Conservation (phyloP, 371 early-diverging fungal genomes). For the Apophysomyces elegans region DNA sequence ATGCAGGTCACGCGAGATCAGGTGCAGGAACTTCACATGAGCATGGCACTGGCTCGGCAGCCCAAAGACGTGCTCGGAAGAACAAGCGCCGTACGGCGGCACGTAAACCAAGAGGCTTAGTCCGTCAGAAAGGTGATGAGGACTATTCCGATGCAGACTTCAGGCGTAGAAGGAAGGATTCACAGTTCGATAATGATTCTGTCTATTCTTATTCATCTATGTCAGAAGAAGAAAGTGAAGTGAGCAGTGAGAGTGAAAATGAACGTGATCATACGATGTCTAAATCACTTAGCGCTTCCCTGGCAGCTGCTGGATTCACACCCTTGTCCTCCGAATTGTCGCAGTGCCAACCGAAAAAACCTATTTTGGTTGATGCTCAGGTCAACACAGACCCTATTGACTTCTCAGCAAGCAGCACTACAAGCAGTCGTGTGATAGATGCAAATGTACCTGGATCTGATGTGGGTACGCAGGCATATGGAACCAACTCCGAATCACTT, state of each 20-base stretch:
- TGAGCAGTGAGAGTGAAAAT: slow-evolving; percentile 29
- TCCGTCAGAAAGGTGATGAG: slow-evolving; percentile 21
- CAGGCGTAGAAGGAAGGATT: slow-evolving; percentile 25
- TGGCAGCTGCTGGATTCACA: slow-evolving; percentile 22
- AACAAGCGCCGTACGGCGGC: slow-evolving; percentile 21
- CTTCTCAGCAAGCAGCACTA: not conserved
- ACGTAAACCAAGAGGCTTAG: slow-evolving; percentile 23
- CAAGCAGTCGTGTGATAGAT: not conserved
- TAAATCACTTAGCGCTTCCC: not conserved
- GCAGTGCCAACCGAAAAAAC: slow-evolving; percentile 26
- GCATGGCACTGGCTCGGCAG: slow-evolving; percentile 2
- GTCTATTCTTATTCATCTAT: slow-evolving; percentile 33
- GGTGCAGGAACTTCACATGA: slow-evolving; percentile 6
- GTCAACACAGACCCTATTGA: slow-evolving; percentile 6
- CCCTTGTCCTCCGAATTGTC: slow-evolving; percentile 36
- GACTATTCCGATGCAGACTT: slow-evolving; percentile 23
- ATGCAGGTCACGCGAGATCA: slow-evolving; percentile 28
- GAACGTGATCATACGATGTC: slow-evolving; percentile 21
- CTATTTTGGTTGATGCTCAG: slow-evolving; percentile 21
- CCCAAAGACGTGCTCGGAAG: slow-evolving; percentile 19
- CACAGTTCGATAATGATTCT: slow-evolving; percentile 24
- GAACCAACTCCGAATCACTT: not conserved
- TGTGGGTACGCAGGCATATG: slow-evolving; percentile 22
- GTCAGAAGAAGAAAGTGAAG: slow-evolving; percentile 25
- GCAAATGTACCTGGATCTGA: not conserved